Evolutionary conservation across 108 stramenopile genomes (phyloP).

Genomic region (Phaeodactylum tricornutum): DNA sequence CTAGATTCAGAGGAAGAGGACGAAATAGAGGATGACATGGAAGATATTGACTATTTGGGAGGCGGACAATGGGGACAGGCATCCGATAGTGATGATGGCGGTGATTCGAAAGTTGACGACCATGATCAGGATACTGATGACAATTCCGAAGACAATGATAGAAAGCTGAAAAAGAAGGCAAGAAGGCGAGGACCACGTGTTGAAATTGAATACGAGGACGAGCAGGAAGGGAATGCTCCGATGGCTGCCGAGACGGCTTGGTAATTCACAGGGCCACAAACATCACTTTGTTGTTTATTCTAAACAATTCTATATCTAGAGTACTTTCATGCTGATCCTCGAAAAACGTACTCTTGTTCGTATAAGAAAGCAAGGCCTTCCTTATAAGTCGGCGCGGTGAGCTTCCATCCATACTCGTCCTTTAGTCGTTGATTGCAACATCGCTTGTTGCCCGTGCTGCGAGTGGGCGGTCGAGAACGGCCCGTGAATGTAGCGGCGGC

Average conservation of each 20-base stretch:
- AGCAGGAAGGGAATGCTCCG: conserved; percentile 42
- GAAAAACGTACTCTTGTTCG: no score
- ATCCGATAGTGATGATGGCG: conserved; percentile 23
- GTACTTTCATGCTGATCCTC: no score
- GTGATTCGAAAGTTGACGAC: conserved; percentile 21
- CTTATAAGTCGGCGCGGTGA: no score
- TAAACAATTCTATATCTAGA: no score
- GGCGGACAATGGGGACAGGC: conserved; percentile 46
- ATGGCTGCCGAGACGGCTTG: background rate
- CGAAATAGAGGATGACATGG: conserved; percentile 55
- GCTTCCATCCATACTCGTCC: no score
- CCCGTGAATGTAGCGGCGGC: no score
- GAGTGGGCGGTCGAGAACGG: no score
- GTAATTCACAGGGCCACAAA: conserved; percentile 16
- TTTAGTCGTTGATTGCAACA: no score
- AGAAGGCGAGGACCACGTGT: conserved; percentile 46
- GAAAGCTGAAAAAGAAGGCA: conserved; percentile 18
- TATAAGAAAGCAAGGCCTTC: no score
- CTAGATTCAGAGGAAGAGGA: conserved; percentile 72
- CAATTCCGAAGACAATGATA: conserved; percentile 16
- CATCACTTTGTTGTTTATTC: no score
- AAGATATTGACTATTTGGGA: conserved; percentile 65
- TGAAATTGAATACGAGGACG: conserved; percentile 85
- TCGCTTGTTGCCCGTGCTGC: no score
- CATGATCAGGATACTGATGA: conserved; percentile 19